A percentile compares a stretch with the other conserved stretches of the same genome.
Conservation (phyloP, 352 stramenopile genomes). For the Globisporangium parvum region DNA sequence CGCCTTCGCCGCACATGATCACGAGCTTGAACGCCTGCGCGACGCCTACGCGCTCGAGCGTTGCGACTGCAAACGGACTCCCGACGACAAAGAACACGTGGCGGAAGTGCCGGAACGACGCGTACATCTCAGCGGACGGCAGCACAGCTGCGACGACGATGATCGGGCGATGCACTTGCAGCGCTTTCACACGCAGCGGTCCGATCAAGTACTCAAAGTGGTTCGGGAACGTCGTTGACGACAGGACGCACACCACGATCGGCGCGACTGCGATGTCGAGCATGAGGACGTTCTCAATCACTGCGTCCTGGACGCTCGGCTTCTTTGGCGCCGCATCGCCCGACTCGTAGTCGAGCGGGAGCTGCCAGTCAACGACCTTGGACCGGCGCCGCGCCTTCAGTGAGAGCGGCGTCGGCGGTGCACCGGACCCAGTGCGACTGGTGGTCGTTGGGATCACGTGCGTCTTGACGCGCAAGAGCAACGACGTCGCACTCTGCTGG, state of each 20-base stretch:
- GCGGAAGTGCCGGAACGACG: constrained; percentile 59
- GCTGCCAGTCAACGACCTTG: constrained; percentile 29
- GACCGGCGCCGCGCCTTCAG: constrained; percentile 17
- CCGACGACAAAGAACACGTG: constrained; percentile 72
- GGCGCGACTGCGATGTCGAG: constrained; percentile 44
- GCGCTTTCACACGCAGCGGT: constrained; percentile 55
- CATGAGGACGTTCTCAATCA: constrained; percentile 44
- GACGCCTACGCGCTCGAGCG: constrained; percentile 58
- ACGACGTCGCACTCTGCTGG: constrained; percentile 2
- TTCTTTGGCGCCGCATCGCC: constrained; percentile 7
- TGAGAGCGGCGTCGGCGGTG: not conserved
- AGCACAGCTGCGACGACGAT: constrained; percentile 57
- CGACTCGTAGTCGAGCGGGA: constrained; percentile 5
- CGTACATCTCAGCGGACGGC: constrained; percentile 52
- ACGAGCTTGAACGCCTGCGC: constrained; percentile 59
- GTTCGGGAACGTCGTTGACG: constrained; percentile 47
- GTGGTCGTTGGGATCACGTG: constrained; percentile 8
- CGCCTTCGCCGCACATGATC: constrained; percentile 61
- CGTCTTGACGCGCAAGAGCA: constrained; percentile 9
- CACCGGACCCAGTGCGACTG: not conserved
- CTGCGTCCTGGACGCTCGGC: constrained; percentile 30
- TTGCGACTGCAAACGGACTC: constrained; percentile 50
- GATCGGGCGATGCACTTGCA: constrained; percentile 68
- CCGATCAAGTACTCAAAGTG: constrained; percentile 77
- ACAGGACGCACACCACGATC: constrained; percentile 72